Evolutionary conservation across 768 basidiomycete genomes (phyloP).

Genomic region (Pisolithus tinctorius): DNA sequence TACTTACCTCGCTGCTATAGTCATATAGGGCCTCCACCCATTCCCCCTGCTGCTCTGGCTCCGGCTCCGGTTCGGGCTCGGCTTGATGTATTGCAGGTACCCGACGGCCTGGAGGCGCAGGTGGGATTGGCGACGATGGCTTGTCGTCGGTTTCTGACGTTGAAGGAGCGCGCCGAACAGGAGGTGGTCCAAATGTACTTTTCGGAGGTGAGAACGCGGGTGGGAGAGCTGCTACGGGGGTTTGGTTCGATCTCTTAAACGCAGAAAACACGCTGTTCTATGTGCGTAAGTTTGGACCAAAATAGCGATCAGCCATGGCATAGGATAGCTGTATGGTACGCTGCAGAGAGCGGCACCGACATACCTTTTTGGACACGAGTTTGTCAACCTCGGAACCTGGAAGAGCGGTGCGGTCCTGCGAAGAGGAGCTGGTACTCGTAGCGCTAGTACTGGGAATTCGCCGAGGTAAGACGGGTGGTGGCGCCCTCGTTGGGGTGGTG

Average conservation of each 20-base stretch:
- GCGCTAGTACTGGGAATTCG: slow-evolving; percentile 6
- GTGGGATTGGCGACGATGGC: slow-evolving; percentile 12
- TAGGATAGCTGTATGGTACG: slow-evolving; percentile 18
- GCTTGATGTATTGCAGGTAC: not conserved
- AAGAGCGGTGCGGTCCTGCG: slow-evolving; percentile 6
- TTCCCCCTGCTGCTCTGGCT: slow-evolving; percentile 41
- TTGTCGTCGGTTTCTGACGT: slow-evolving; percentile 14
- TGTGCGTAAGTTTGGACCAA: not conserved
- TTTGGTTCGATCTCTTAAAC: slow-evolving; percentile 27
- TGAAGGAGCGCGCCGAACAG: slow-evolving; percentile 30
- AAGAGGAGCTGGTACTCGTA: slow-evolving; percentile 22
- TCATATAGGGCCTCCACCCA: slow-evolving; percentile 80
- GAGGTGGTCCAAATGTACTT: slow-evolving; percentile 48
- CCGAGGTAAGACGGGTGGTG: slow-evolving; percentile 12
- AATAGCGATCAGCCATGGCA: not conserved
- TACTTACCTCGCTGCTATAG: slow-evolving; percentile 53
- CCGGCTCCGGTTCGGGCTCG: slow-evolving; percentile 10
- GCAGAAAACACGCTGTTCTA: slow-evolving; percentile 18
- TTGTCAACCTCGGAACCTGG: slow-evolving; percentile 21
- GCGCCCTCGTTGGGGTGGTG: not conserved
- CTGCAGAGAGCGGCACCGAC: slow-evolving; percentile 16
- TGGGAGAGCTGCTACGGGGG: slow-evolving; percentile 33
- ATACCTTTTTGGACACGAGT: slow-evolving; percentile 22
- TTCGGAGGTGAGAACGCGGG: slow-evolving; percentile 37
- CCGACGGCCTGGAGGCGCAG: slow-evolving; percentile 14